Evolutionary conservation across 2,329 filamentous ascomycete species (phyloP).

Genomic region (Microsporum audouinii): DNA sequence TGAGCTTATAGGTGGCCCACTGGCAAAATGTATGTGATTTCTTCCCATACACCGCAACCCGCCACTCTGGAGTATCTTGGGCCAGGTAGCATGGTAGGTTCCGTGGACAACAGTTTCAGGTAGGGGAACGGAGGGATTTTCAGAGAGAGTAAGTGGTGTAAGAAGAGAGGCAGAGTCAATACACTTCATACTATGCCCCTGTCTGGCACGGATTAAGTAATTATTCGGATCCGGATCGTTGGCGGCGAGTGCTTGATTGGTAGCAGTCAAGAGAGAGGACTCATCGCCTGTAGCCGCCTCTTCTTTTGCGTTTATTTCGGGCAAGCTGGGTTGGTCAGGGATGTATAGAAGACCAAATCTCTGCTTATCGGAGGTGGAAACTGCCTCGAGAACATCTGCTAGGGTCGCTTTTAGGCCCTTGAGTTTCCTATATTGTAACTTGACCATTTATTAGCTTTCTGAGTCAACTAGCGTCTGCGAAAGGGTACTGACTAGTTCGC

Average conservation of each 20-base stretch:
- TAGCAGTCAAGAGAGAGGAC: conserved; percentile 21
- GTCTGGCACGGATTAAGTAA: conserved; percentile 87
- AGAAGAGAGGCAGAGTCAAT: conserved; percentile 60
- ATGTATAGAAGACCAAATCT: conserved; percentile 67
- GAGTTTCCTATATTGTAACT: conserved; percentile 50
- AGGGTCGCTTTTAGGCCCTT: conserved; percentile 62
- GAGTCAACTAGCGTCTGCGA: neutral
- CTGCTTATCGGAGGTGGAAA: conserved; percentile 74
- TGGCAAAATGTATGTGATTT: conserved; percentile 83
- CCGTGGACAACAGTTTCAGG: conserved; percentile 69
- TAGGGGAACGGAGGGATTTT: conserved; percentile 33
- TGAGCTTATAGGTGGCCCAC: conserved; percentile 48
- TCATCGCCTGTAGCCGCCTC: conserved; percentile 4
- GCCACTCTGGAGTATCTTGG: conserved; percentile 59
- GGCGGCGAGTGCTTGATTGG: conserved; percentile 27
- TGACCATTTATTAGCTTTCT: conserved; percentile 2
- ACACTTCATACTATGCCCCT: conserved; percentile 76
- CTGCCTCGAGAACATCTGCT: conserved; percentile 57
- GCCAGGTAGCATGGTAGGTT: conserved; percentile 74
- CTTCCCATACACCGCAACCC: conserved; percentile 71
- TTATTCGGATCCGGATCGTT: conserved; percentile 44
- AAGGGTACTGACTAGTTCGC: conserved; percentile 43
- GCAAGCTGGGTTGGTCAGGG: conserved; percentile 17
- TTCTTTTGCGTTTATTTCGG: conserved; percentile 16
- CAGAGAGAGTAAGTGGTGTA: conserved; percentile 48